Evolutionary conservation across 2,329 filamentous ascomycete genomes (phyloP).

Genomic region (Cryphonectria japonica): DNA sequence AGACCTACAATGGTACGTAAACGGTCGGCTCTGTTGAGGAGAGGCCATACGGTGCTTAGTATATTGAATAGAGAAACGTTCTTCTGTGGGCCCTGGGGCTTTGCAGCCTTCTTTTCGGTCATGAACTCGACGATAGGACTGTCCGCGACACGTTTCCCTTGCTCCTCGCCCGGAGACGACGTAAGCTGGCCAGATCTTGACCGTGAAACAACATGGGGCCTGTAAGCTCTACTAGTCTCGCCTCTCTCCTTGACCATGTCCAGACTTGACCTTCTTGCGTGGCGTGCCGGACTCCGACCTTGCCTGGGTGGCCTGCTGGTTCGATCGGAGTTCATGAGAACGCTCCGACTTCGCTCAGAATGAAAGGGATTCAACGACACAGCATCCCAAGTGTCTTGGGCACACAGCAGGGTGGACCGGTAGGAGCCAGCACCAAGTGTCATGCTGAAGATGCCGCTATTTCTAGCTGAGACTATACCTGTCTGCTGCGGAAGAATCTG

Average conservation of each 20-base stretch:
- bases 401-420: slow-evolving; percentile 14
- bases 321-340: background rate
- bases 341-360: background rate
- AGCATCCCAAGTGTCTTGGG: slow-evolving; percentile 6
- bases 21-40: slow-evolving; percentile 55
- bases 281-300: background rate
- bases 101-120: background rate
- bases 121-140: background rate
- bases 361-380: background rate
- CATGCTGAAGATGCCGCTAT: slow-evolving; percentile 22
- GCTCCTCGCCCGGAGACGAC: background rate
- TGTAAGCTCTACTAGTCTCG: slow-evolving; percentile 19
- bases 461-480: background rate
- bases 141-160: background rate
- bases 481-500: slow-evolving; percentile 6
- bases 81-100: background rate
- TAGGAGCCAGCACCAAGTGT: slow-evolving; percentile 14
- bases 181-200: background rate
- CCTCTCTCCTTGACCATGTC: slow-evolving; percentile 26
- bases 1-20: slow-evolving; percentile 63
- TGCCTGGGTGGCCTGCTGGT: background rate
- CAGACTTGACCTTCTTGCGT: slow-evolving; percentile 19
- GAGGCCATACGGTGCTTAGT: slow-evolving; percentile 72
- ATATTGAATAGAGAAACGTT: slow-evolving; percentile 54
- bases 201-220: slow-evolving; percentile 8